Evolutionary conservation across 441 rosid genomes (phyloP).

Genomic region (Adansonia madagascariensis): DNA sequence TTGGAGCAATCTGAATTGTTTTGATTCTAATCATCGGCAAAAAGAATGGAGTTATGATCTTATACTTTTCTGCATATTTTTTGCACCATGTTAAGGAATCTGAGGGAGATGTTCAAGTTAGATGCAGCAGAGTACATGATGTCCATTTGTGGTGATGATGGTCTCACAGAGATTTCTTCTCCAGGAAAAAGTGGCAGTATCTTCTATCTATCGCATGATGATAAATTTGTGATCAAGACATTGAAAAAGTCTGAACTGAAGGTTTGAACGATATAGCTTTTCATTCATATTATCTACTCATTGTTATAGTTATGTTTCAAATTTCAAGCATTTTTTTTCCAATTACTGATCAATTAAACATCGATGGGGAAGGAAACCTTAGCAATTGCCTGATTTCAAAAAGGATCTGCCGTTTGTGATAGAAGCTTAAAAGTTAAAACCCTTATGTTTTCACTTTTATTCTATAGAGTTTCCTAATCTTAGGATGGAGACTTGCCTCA

Average conservation of each 20-base stretch:
- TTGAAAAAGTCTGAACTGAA: conserved; percentile 79
- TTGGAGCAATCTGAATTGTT: background rate
- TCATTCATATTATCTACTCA: background rate
- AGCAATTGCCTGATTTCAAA: background rate
- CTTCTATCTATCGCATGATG: conserved; percentile 88
- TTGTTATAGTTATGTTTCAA: background rate
- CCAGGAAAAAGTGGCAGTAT: conserved; percentile 98
- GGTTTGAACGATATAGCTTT: conserved; percentile 48
- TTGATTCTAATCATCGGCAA: background rate
- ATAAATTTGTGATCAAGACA: conserved; percentile 94
- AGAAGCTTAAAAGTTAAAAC: background rate
- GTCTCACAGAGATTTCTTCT: conserved; percentile 79
- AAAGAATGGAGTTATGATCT: conserved; percentile 2
- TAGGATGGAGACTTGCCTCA: background rate
- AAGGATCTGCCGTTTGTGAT: background rate
- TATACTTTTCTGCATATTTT: background rate
- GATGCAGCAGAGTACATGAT: conserved; percentile 99
- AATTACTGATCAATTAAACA: background rate
- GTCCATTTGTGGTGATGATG: conserved; percentile 99
- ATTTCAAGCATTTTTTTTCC: background rate
- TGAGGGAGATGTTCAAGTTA: conserved; percentile 95
- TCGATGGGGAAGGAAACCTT: background rate
- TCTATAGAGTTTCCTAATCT: background rate
- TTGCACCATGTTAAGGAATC: conserved; percentile 54
- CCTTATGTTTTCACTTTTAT: background rate